Percentiles rank a stretch among this genome's conserved stretches.
phyloP scores from a whole-genome alignment of 2,329 filamentous ascomycete species.

The Colletotrichum ledebouriae region DNA sequence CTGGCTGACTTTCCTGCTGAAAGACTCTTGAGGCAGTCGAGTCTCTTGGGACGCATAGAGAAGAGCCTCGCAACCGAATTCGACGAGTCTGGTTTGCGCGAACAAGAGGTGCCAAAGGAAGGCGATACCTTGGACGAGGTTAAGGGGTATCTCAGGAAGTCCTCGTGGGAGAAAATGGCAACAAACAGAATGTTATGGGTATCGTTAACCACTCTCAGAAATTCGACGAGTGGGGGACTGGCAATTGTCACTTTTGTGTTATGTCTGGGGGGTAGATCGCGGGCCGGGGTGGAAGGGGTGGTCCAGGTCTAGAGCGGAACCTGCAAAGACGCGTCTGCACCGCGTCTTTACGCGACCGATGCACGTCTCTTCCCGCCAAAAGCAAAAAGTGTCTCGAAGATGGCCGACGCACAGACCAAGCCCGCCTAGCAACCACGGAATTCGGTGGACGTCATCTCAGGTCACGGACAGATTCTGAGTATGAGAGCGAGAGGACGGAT shows the following conservation, averaged over 20 bases:
- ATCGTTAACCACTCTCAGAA: conserved; percentile 22
- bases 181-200: conserved; percentile 20
- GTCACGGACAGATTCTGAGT: conserved; percentile 38
- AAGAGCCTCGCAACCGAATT: neutral
- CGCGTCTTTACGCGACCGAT: conserved; percentile 43
- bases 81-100: neutral
- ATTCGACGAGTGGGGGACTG: conserved; percentile 39
- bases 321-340: conserved; percentile 34
- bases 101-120: neutral
- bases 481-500: conserved; percentile 2
- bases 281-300: conserved; percentile 9
- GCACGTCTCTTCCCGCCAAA: conserved; percentile 25
- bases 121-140: neutral
- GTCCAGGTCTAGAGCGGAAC: conserved; percentile 17
- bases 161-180: conserved; percentile 3
- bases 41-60: conserved; percentile 19
- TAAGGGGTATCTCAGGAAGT: conserved; percentile 37
- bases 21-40: conserved; percentile 4
- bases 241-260: conserved; percentile 33
- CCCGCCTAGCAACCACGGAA: conserved; percentile 36
- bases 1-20: conserved; percentile 7
- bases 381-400: neutral
- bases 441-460: conserved; percentile 44
- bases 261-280: conserved; percentile 21
- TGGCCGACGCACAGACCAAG: conserved; percentile 35